Evolutionary conservation across 306 rosid species (phyloP).

Genomic region (Dicorynia guianensis): DNA sequence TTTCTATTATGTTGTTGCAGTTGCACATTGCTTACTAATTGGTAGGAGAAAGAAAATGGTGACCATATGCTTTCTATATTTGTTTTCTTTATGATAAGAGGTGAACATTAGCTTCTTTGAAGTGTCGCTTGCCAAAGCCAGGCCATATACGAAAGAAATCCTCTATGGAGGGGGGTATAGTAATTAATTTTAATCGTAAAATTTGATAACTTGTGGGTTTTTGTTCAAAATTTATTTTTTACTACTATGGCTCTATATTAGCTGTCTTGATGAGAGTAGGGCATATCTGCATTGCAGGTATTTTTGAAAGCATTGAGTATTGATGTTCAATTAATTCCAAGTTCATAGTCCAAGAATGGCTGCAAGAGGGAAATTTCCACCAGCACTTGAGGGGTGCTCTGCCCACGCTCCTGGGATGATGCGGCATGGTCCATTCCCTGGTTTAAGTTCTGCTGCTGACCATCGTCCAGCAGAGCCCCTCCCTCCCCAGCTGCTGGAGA

Average conservation of each 20-base stretch:
- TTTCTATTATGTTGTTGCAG: background rate
- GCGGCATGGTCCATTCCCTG: slow-evolving; percentile 67
- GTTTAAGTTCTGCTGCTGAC: slow-evolving; percentile 46
- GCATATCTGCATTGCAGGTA: slow-evolving; percentile 28
- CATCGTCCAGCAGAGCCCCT: slow-evolving; percentile 46
- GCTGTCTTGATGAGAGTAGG: slow-evolving; percentile 14
- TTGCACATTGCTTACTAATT: background rate
- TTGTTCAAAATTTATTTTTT: background rate
- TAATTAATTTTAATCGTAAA: background rate
- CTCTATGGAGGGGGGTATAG: background rate
- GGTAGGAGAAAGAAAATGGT: background rate
- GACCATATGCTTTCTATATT: background rate
- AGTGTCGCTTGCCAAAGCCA: background rate
- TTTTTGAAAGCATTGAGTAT: slow-evolving; percentile 8
- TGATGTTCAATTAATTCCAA: slow-evolving; percentile 34
- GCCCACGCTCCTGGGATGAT: slow-evolving; percentile 57
- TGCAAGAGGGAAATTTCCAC: slow-evolving; percentile 52
- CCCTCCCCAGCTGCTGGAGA: slow-evolving; percentile 62
- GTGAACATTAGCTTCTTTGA: background rate
- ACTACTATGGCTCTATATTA: background rate
- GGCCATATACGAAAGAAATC: background rate
- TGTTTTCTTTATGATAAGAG: background rate
- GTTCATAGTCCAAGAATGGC: slow-evolving; percentile 47
- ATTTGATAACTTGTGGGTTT: slow-evolving; percentile 1
- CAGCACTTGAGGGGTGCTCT: slow-evolving; percentile 48